phyloP scores from a whole-genome alignment of 139 green algal species.

The Chlorella sp. region DNA sequence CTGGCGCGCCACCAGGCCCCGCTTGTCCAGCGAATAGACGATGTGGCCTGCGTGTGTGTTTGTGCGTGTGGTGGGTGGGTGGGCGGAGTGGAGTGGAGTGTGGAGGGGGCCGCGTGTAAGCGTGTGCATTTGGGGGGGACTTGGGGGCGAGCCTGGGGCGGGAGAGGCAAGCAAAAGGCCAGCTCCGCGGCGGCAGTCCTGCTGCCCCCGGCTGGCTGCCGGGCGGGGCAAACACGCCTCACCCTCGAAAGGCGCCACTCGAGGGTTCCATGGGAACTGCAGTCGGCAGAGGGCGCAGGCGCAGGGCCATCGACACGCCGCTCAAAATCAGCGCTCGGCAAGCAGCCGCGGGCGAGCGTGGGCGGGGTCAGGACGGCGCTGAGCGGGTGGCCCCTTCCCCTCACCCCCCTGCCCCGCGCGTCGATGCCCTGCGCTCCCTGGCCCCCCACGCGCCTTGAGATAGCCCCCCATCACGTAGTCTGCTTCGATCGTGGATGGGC shows the following conservation, averaged over 20 bases:
- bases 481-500: constrained; percentile 58
- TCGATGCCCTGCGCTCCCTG: too few species aligned
- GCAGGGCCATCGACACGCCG: too few species aligned
- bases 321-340: too few species aligned
- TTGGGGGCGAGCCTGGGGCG: not conserved
- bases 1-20: constrained; percentile 62
- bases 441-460: too few species aligned
- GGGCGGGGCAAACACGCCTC: not conserved
- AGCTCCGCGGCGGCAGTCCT: not conserved
- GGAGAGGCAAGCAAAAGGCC: not conserved
- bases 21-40: constrained; percentile 52
- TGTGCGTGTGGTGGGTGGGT: too few species aligned
- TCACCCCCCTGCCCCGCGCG: too few species aligned
- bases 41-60: constrained; percentile 55
- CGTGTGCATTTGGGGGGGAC: not conserved
- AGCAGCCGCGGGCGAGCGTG: too few species aligned
- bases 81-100: too few species aligned
- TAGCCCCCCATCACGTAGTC: constrained; percentile 67
- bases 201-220: not conserved
- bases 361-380: too few species aligned
- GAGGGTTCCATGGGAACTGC: constrained; percentile 70
- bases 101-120: too few species aligned
- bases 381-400: too few species aligned
- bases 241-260: constrained; percentile 63
- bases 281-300: too few species aligned